A percentile compares a stretch with the other conserved stretches of the same genome.
phyloP scores from a whole-genome alignment of 306 rosid genomes.

The Quercus mongolica region DNA sequence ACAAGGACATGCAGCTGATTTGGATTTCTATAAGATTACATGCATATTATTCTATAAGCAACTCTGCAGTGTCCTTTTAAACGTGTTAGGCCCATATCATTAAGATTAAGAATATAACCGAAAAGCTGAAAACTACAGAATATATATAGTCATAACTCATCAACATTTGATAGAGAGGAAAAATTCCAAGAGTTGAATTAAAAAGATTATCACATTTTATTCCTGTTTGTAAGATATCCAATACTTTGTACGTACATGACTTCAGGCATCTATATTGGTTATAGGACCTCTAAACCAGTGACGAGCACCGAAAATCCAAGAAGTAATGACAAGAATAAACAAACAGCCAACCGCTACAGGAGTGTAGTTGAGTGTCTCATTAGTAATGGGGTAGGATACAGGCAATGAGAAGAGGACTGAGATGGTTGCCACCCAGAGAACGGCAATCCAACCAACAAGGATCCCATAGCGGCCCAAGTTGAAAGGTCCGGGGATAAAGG shows the following conservation, averaged over 20 bases:
- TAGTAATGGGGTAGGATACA: conserved; percentile 74
- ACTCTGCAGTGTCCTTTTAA: not conserved
- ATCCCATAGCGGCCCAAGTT: conserved; percentile 69
- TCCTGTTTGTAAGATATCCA: not conserved
- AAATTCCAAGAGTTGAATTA: not conserved
- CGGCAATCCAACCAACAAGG: conserved; percentile 75
- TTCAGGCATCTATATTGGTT: conserved; percentile 53
- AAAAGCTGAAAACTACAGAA: not conserved
- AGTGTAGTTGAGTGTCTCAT: conserved; percentile 75
- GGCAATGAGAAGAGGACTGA: conserved; percentile 85
- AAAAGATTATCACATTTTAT: not conserved
- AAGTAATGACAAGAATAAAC: conserved; percentile 54
- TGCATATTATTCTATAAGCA: not conserved
- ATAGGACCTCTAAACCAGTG: conserved; percentile 90
- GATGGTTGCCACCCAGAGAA: conserved; percentile 78
- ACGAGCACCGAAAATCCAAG: conserved; percentile 63
- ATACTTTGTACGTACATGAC: not conserved
- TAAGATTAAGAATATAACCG: not conserved
- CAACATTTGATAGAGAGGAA: not conserved
- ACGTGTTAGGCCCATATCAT: not conserved
- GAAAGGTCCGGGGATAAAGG: conserved; percentile 74
- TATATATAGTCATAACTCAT: not conserved
- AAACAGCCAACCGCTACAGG: conserved; percentile 89
- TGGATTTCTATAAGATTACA: not conserved
- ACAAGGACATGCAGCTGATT: not conserved